Percentiles rank a stretch among this genome's conserved stretches.
These are phyloP conservation scores for Penicillium pulvis DNA, from an alignment of 495 filamentous ascomycete genomes.

Conservation along the genomic window DNA sequence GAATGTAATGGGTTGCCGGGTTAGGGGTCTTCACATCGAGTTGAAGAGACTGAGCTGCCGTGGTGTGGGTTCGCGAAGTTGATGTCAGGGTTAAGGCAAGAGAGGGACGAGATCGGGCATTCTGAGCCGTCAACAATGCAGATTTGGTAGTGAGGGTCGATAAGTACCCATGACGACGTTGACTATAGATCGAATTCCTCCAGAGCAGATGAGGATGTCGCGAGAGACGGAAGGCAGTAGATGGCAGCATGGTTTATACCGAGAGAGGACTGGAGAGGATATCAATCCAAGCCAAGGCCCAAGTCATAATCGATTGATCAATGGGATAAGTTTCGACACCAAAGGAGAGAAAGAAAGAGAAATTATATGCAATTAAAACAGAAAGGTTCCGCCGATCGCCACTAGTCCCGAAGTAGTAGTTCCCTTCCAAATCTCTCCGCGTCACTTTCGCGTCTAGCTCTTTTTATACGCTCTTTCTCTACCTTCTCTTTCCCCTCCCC, in stretches of 20 bases:
- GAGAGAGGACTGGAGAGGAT: background rate
- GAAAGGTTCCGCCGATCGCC: background rate
- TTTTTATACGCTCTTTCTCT: background rate
- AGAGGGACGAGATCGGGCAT: background rate
- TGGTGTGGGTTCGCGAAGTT: conserved; percentile 11
- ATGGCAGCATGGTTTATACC: background rate
- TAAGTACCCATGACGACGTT: background rate
- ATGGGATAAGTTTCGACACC: no score
- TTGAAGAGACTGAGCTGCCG: conserved; percentile 8
- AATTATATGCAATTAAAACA: background rate
- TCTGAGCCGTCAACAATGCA: background rate
- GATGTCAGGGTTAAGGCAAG: background rate
- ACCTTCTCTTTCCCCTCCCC: background rate
- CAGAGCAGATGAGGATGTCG: background rate
- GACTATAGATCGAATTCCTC: conserved; percentile 5
- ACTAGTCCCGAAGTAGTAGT: background rate
- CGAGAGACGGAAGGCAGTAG: background rate
- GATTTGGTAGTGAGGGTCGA: conserved; percentile 5
- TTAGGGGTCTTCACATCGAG: conserved; percentile 4
- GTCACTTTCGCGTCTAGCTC: background rate
- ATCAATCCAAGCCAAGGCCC: background rate
- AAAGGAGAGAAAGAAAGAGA: background rate
- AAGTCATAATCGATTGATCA: background rate
- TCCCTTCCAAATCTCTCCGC: background rate
- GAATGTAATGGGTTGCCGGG: conserved; percentile 52